Percentiles rank a stretch among this genome's conserved stretches.
Evolutionary conservation across 805 yeast genomes (phyloP).

Genomic region (Saccharomycopsis sp.): DNA sequence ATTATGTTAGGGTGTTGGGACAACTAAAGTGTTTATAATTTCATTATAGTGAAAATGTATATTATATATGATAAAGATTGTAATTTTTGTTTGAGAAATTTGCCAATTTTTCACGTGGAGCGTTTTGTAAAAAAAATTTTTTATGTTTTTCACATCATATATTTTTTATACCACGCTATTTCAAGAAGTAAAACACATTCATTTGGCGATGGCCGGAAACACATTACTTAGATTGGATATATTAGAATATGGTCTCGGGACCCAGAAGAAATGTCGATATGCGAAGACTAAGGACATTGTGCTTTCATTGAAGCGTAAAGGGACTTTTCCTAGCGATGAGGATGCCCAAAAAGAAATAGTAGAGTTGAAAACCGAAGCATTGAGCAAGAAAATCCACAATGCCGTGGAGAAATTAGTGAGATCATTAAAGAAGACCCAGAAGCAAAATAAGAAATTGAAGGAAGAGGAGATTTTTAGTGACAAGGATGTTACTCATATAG

Average conservation of each 20-base stretch:
- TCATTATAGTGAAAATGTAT: too few species aligned
- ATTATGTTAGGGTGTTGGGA: too few species aligned
- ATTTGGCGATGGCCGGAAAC: conserved; percentile 1
- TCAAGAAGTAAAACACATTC: too few species aligned
- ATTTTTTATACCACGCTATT: too few species aligned
- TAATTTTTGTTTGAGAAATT: too few species aligned
- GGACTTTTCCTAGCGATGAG: conserved; percentile 34
- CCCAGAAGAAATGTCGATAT: conserved; percentile 7
- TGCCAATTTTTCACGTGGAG: too few species aligned
- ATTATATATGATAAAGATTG: too few species aligned
- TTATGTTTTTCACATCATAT: too few species aligned
- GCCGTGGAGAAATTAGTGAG: conserved; percentile 36
- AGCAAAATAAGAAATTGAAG: conserved; percentile 16
- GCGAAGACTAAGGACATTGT: conserved; percentile 28
- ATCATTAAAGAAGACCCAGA: conserved; percentile 29
- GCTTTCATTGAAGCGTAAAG: conserved; percentile 37
- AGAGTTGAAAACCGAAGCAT: conserved; percentile 37
- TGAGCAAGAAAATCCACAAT: conserved; percentile 44
- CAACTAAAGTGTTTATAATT: too few species aligned
- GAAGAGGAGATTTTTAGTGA: conserved; percentile 5
- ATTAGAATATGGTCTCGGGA: conserved; percentile 35
- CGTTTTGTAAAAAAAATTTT: too few species aligned
- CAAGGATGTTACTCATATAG: conserved; percentile 10
- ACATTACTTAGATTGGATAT: conserved; percentile 38
- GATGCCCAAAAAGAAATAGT: conserved; percentile 43